Percentiles rank a stretch among this genome's conserved stretches.
Evolutionary conservation across 129 eudicot species (phyloP).

Genomic region (Chrysanthemum makinoi): DNA sequence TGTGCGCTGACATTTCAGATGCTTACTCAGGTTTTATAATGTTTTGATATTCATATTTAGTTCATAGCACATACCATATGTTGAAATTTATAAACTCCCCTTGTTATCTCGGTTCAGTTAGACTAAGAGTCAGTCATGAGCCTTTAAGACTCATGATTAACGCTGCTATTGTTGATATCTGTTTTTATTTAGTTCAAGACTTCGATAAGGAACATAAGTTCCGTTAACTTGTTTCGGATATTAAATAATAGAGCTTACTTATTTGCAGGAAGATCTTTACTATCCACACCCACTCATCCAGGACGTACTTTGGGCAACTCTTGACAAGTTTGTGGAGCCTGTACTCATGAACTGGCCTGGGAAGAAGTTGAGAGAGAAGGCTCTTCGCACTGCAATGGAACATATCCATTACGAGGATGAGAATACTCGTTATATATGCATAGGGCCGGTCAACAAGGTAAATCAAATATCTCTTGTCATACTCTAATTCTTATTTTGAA

Average conservation of each 20-base stretch:
- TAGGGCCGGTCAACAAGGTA: constrained; percentile 95
- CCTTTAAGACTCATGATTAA: constrained; percentile 12
- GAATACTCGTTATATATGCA: constrained; percentile 84
- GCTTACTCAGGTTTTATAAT: constrained; percentile 11
- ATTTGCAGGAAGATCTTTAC: constrained; percentile 90
- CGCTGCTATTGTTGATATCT: constrained; percentile 10
- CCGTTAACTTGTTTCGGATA: background rate
- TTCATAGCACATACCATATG: constrained; percentile 4
- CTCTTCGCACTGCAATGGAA: constrained; percentile 66
- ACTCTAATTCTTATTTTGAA: constrained; percentile 2
- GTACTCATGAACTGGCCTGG: constrained; percentile 82
- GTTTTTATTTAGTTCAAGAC: constrained; percentile 10
- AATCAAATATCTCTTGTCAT: background rate
- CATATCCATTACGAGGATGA: constrained; percentile 96
- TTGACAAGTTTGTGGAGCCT: constrained; percentile 77
- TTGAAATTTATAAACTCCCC: background rate
- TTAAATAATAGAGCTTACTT: constrained; percentile 1
- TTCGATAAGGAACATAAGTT: constrained; percentile 7
- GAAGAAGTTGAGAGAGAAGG: constrained; percentile 75
- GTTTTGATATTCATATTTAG: constrained; percentile 18
- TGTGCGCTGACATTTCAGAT: constrained; percentile 11
- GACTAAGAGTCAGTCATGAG: background rate
- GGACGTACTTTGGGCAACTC: constrained; percentile 84
- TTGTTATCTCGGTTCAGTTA: background rate
- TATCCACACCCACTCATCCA: constrained; percentile 90